Evolutionary conservation across 108 stramenopile species (phyloP).

Genomic region (Cyclotella distinguenda): DNA sequence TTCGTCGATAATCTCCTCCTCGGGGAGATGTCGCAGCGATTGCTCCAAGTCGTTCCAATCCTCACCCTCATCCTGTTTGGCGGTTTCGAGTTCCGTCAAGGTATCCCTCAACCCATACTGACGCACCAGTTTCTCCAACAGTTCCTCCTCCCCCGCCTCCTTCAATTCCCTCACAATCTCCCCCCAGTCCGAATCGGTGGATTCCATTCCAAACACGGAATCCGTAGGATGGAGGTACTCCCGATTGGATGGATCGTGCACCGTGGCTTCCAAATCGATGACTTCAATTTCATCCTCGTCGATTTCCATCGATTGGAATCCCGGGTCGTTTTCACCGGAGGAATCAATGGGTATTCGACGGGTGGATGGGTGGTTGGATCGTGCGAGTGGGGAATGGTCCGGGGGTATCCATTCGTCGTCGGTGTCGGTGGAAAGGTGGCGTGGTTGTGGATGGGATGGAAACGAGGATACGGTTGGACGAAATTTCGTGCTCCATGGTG

Average conservation of each 20-base stretch:
- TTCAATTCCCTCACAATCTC: slow-evolving; percentile 33
- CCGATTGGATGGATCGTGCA: slow-evolving; percentile 25
- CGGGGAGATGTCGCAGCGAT: slow-evolving; percentile 25
- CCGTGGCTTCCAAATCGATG: slow-evolving; percentile 40
- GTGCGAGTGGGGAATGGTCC: slow-evolving; percentile 31
- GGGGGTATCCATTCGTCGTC: slow-evolving; percentile 43
- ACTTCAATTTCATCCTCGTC: slow-evolving; percentile 36
- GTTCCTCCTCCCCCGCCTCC: slow-evolving; percentile 17
- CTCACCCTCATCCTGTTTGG: background rate
- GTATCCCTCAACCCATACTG: slow-evolving; percentile 27
- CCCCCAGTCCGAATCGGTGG: slow-evolving; percentile 24
- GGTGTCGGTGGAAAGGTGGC: no score
- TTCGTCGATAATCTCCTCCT: slow-evolving; percentile 42
- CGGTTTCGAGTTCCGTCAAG: slow-evolving; percentile 17
- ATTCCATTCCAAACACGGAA: slow-evolving; percentile 24
- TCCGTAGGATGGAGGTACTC: background rate
- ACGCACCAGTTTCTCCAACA: slow-evolving; percentile 11
- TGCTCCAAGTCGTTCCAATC: slow-evolving; percentile 31
- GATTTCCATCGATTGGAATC: background rate
- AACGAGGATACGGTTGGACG: no score
- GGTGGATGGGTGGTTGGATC: background rate
- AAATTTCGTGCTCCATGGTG: no score
- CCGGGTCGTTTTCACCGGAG: background rate
- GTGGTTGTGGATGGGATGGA: no score
- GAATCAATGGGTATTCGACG: background rate